These are phyloP conservation scores for Hypoxylon lienhwacheense DNA, from an alignment of 495 filamentous ascomycete genomes.

Conservation along the genomic window DNA sequence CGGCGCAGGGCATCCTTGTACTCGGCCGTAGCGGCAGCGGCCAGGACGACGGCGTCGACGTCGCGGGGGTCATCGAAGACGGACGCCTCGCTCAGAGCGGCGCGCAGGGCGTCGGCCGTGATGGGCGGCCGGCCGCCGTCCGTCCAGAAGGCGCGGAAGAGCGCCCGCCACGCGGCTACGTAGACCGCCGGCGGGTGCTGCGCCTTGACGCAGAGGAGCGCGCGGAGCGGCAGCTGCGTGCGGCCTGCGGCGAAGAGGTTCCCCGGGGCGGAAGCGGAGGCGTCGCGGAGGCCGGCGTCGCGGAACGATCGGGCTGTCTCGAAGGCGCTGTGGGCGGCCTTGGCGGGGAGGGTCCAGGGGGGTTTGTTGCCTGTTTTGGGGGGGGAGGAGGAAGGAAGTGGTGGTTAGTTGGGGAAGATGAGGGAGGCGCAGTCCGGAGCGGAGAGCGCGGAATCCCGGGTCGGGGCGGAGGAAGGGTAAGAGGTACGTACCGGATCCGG, in stretches of 20 bases:
- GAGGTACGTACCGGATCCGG: slow-evolving; percentile 54
- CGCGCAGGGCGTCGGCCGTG: slow-evolving; percentile 32
- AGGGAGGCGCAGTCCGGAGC: not conserved
- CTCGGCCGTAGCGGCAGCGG: slow-evolving; percentile 48
- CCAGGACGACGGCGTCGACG: slow-evolving; percentile 55
- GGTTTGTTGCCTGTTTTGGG: slow-evolving; percentile 64
- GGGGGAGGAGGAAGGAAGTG: not conserved
- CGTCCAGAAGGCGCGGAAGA: slow-evolving; percentile 47
- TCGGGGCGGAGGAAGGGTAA: slow-evolving; percentile 4
- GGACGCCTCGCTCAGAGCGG: slow-evolving; percentile 36
- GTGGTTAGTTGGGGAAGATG: not conserved
- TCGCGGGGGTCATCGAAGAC: not conserved
- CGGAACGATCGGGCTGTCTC: slow-evolving; percentile 59
- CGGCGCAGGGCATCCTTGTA: slow-evolving; percentile 62
- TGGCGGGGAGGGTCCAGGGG: slow-evolving; percentile 69
- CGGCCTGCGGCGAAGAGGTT: slow-evolving; percentile 43
- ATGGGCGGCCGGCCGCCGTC: slow-evolving; percentile 38
- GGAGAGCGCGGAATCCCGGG: not conserved
- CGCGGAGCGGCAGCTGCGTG: slow-evolving; percentile 60
- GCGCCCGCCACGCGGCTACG: slow-evolving; percentile 34
- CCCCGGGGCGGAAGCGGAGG: slow-evolving; percentile 45
- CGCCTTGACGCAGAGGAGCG: slow-evolving; percentile 64
- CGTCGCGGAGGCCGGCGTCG: slow-evolving; percentile 54
- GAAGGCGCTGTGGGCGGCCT: slow-evolving; percentile 58
- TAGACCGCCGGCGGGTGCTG: slow-evolving; percentile 43